Conservation (phyloP, 1,139 yeast genomes). For the Nakaseomyces kungkrabaensis region DNA sequence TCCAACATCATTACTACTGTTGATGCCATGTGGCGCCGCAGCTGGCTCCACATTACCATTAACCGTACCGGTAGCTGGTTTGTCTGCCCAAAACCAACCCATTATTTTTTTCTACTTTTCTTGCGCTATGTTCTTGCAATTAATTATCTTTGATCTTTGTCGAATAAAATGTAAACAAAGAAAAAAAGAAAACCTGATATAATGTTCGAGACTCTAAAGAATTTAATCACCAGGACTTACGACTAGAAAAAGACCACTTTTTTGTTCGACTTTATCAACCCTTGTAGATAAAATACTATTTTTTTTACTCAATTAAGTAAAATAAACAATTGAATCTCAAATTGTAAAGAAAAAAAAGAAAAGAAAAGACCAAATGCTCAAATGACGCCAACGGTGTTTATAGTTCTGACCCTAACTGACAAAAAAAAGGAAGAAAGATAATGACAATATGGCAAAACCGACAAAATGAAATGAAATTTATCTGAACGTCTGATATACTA, state of each 20-base stretch:
- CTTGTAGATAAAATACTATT: too few species aligned
- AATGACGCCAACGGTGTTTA: too few species aligned
- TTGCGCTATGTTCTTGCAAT: background rate
- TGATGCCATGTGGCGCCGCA: slow-evolving; percentile 40
- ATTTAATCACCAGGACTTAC: background rate
- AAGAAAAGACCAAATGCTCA: background rate
- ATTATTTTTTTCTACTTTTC: slow-evolving; percentile 27
- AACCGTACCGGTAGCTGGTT: slow-evolving; percentile 4
- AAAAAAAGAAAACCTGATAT: background rate
- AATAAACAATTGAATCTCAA: background rate
- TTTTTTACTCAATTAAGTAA: background rate
- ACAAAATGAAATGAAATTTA: too few species aligned
- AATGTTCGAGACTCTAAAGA: background rate
- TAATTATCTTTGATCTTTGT: background rate
- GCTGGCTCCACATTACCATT: slow-evolving; percentile 9
- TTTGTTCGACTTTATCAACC: too few species aligned
- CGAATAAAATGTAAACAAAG: background rate
- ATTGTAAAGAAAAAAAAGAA: background rate
- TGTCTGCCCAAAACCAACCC: slow-evolving; percentile 83
- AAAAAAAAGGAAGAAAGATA: too few species aligned
- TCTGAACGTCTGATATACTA: too few species aligned
- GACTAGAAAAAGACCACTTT: background rate
- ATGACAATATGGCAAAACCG: too few species aligned
- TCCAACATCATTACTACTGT: slow-evolving; percentile 13
- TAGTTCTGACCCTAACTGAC: too few species aligned